A percentile compares a stretch with the other conserved stretches of the same genome.
Evolutionary conservation across 2,329 filamentous ascomycete species (phyloP).

Genomic region (Pseudogymnoascus sp.): DNA sequence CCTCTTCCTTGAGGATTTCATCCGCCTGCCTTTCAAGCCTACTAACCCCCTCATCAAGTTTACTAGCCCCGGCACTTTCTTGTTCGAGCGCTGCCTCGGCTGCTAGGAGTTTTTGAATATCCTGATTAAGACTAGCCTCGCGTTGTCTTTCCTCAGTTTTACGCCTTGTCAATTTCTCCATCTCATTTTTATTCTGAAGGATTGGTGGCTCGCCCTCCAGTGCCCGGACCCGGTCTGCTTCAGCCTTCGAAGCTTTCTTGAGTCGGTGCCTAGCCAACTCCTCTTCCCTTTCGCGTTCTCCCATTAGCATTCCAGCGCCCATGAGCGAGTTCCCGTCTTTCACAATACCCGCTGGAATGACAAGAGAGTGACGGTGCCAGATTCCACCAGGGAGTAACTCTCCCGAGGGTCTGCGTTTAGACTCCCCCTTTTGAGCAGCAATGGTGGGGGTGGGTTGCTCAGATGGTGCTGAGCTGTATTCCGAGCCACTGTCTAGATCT

Average conservation of each 20-base stretch:
- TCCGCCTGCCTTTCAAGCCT: not conserved
- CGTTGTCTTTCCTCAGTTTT: not conserved
- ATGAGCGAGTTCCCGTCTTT: not conserved
- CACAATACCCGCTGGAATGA: conserved; percentile 3
- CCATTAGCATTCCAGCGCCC: conserved; percentile 6
- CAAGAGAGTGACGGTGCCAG: not conserved
- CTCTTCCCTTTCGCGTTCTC: not conserved
- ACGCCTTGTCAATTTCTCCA: not conserved
- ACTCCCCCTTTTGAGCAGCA: not conserved
- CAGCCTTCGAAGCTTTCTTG: not conserved
- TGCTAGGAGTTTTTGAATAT: not conserved
- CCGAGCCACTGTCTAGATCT: not conserved
- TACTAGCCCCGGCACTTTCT: not conserved
- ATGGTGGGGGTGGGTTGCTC: not conserved
- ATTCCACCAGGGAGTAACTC: conserved; percentile 6
- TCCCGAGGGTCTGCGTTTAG: not conserved
- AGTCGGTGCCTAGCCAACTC: not conserved
- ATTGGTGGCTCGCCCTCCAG: not conserved
- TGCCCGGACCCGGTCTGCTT: not conserved
- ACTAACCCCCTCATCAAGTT: not conserved
- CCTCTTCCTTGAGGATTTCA: not conserved
- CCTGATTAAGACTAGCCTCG: not conserved
- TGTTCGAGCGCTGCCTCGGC: not conserved
- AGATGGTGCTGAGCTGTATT: not conserved
- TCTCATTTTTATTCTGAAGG: not conserved